Conservation (phyloP, 495 filamentous ascomycete genomes). For the Podospora conica region DNA sequence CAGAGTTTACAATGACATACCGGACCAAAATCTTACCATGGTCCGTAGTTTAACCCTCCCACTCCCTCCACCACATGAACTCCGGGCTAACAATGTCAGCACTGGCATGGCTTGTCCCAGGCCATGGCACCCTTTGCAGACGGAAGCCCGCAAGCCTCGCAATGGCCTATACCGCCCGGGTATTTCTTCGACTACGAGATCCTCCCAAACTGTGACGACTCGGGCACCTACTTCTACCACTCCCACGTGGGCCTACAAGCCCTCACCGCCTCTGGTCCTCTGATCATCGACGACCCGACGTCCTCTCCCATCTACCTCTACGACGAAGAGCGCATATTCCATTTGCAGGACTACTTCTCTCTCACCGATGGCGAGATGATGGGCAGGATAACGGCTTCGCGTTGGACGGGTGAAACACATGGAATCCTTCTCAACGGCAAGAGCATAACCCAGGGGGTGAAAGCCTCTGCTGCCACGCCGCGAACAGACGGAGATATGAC, state of each 20-base stretch:
- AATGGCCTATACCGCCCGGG: constrained; percentile 54
- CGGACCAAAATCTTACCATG: constrained; percentile 48
- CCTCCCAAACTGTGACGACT: constrained; percentile 38
- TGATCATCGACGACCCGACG: constrained; percentile 48
- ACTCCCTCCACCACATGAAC: background rate
- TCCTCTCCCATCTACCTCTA: constrained; percentile 40
- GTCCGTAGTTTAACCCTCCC: constrained; percentile 25
- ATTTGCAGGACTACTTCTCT: constrained; percentile 47
- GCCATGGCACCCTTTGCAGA: constrained; percentile 51
- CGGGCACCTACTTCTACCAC: constrained; percentile 57
- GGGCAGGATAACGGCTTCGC: constrained; percentile 29
- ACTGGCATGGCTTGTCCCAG: constrained; percentile 56
- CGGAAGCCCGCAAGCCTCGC: constrained; percentile 45
- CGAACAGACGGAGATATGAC: constrained; percentile 25
- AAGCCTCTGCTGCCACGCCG: constrained; percentile 16
- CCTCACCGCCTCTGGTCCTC: constrained; percentile 44
- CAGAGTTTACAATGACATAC: constrained; percentile 54
- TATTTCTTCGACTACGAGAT: constrained; percentile 61
- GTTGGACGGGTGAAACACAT: constrained; percentile 45
- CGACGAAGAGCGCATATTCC: constrained; percentile 50
- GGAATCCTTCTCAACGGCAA: constrained; percentile 48
- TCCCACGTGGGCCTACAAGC: constrained; percentile 54
- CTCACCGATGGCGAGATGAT: constrained; percentile 40
- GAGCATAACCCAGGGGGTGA: constrained; percentile 26
- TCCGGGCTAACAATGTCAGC: constrained; percentile 33